These are phyloP conservation scores for Leptographium flavum DNA, from an alignment of 2,329 filamentous ascomycete species.

Conservation along the genomic window DNA sequence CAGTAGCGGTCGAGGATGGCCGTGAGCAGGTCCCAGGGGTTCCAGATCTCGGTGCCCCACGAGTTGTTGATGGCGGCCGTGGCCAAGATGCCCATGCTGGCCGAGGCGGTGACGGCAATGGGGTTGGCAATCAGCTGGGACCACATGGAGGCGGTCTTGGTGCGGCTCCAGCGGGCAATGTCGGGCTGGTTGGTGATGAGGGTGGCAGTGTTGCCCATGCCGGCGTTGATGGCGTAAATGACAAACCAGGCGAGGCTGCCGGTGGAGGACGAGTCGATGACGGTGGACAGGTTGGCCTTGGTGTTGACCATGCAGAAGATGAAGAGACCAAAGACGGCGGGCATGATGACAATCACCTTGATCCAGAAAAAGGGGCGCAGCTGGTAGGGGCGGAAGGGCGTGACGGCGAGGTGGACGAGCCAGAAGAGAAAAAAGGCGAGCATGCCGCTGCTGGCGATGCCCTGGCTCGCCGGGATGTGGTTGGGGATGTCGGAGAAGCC, in stretches of 20 bases:
- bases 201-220: conserved; percentile 19
- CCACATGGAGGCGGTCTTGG: conserved; percentile 23
- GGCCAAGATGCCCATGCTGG: conserved; percentile 27
- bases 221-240: conserved; percentile 22
- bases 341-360: conserved; percentile 24
- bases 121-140: conserved; percentile 26
- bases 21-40: conserved; percentile 12
- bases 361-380: conserved; percentile 29
- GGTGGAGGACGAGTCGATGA: conserved; percentile 13
- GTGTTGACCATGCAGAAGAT: conserved; percentile 26
- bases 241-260: conserved; percentile 20
- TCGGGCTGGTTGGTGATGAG: conserved; percentile 28
- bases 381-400: conserved; percentile 27
- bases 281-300: conserved; percentile 17
- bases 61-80: conserved; percentile 27
- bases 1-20: conserved; percentile 13
- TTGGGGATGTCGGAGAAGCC: conserved; percentile 21
- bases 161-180: conserved; percentile 26
- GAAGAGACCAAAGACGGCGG: conserved; percentile 17
- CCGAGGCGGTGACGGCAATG: conserved; percentile 24
- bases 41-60: conserved; percentile 20
- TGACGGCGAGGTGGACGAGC: conserved; percentile 9
- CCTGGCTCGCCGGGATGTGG: conserved; percentile 19
- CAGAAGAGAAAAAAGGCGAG: conserved; percentile 13
- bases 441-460: conserved; percentile 12